Base-by-base conservation (phyloP, 2,329 filamentous ascomycete genomes). In the Cordyceps cateniannulata region DNA sequence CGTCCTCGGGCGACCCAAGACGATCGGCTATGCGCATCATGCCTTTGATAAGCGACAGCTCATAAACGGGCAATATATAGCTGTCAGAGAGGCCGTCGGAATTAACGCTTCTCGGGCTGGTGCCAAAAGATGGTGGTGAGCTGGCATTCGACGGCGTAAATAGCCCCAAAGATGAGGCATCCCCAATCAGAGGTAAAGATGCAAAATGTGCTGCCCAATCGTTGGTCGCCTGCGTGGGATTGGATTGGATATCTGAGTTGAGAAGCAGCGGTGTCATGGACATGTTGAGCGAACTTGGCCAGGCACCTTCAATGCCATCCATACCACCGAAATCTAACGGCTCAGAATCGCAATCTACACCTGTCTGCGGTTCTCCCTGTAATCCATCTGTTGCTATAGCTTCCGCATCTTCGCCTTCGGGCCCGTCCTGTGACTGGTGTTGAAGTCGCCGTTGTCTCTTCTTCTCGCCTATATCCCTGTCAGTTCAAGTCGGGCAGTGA, bases 31-130 rank as follows among this genome's bases (percentile, higher is more conserved):
- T 77, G 50, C 76, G 76, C 56, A 79, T 63, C 32, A 80, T 69
- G 0, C 76, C 81, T 27, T 74, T 76, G 42, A 84, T 69, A 3
- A 84, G 70, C 5, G 74, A 77, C 22, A 84, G 70, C 45, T 80
- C 76, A n/a, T 76, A 72, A 12, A 83, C 68, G 0, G 80, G 77
- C 6, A 84, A 70, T 52, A 75, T 70, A 64, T 77, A 80, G 51
- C 78, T 80, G 67, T 84, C 81, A 1, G 76, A 71, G 59, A 75
- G 75, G 42, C 65, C 38, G 22, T 66, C 61, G 12, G 63, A 57
- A 67, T 65, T 6, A 68, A 63, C 5, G 66, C 62, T 40, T 10
- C 56, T 57, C 6, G 67, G 64, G 4, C 63, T 62, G 45, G 50
- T 59, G 42, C 62, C 58, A 29, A 70, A 65, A 8, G 67, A 64